Evolutionary conservation across 371 early-diverging fungal genomes (phyloP).

Genomic region (Rhizopus delemar): DNA sequence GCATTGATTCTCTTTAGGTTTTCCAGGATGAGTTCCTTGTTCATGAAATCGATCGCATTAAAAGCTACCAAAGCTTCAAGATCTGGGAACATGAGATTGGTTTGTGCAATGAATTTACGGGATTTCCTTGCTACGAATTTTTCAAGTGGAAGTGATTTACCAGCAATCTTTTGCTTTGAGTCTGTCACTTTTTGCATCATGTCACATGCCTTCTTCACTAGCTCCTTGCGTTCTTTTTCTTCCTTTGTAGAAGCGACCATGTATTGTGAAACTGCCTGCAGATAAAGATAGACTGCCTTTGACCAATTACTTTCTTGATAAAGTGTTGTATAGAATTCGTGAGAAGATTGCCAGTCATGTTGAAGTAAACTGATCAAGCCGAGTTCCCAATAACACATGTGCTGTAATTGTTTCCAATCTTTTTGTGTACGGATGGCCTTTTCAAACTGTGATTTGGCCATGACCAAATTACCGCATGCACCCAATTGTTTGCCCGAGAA

Average conservation of each 20-base stretch:
- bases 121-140: constrained; percentile 79
- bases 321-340: constrained; percentile 56
- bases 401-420: constrained; percentile 77
- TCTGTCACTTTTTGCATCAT: constrained; percentile 64
- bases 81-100: constrained; percentile 61
- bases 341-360: constrained; percentile 56
- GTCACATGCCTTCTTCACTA: constrained; percentile 20
- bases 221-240: constrained; percentile 8
- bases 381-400: constrained; percentile 79
- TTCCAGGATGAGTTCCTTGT: constrained; percentile 37
- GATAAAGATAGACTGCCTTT: constrained; percentile 71
- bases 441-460: constrained; percentile 55
- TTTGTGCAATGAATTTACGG: constrained; percentile 66
- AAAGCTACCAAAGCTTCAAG: constrained; percentile 71
- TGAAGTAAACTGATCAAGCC: constrained; percentile 52
- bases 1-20: constrained; percentile 48
- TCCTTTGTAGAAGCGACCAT: constrained; percentile 12
- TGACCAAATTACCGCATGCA: constrained; percentile 45
- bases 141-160: constrained; percentile 78
- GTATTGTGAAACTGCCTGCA: constrained; percentile 60
- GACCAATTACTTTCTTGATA: constrained; percentile 77
- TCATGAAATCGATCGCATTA: constrained; percentile 65
- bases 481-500: constrained; percentile 61
- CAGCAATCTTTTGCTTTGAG: constrained; percentile 71
- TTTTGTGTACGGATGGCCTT: constrained; percentile 51